Evolutionary conservation across 2,329 filamentous ascomycete species (phyloP).

Genomic region (Metarhizium brunneum): DNA sequence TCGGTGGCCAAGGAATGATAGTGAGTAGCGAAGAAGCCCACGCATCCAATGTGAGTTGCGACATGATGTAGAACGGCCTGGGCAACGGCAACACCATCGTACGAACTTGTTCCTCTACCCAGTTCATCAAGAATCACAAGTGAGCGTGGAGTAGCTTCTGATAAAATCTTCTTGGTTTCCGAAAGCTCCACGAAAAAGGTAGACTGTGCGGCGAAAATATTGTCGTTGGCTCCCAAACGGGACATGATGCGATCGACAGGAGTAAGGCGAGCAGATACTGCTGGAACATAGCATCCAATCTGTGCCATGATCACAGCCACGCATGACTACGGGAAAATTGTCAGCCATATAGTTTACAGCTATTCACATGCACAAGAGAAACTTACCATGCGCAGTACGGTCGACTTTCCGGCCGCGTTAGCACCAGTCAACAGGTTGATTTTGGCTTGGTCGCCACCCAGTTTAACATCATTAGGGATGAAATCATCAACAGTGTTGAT

Average conservation of each 20-base stretch:
- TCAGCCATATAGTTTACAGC: neutral
- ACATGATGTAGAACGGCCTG: constrained; percentile 97
- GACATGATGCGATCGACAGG: constrained; percentile 98
- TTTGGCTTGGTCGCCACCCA: constrained; percentile 73
- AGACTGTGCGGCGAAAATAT: constrained; percentile 95
- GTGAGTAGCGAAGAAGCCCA: constrained; percentile 96
- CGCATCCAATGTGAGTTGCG: constrained; percentile 82
- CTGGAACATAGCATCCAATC: constrained; percentile 87
- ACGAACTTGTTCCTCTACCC: constrained; percentile 86
- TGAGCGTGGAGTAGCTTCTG: constrained; percentile 86
- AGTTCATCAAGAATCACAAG: constrained; percentile 96
- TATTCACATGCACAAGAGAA: neutral
- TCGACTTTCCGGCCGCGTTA: constrained; percentile 96
- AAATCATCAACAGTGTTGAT: constrained; percentile 83
- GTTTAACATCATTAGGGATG: constrained; percentile 86
- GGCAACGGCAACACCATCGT: constrained; percentile 92
- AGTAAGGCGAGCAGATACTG: constrained; percentile 70
- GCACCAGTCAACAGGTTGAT: constrained; percentile 91
- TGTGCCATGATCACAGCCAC: constrained; percentile 96
- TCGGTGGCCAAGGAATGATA: constrained; percentile 92
- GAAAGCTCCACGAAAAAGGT: constrained; percentile 98
- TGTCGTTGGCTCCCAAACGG: constrained; percentile 92
- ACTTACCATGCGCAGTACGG: constrained; percentile 82
- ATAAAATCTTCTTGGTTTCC: constrained; percentile 95
- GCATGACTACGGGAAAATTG: constrained; percentile 54